phyloP scores from a whole-genome alignment of 345 rosid genomes.

The Gossypium sturtianum region DNA sequence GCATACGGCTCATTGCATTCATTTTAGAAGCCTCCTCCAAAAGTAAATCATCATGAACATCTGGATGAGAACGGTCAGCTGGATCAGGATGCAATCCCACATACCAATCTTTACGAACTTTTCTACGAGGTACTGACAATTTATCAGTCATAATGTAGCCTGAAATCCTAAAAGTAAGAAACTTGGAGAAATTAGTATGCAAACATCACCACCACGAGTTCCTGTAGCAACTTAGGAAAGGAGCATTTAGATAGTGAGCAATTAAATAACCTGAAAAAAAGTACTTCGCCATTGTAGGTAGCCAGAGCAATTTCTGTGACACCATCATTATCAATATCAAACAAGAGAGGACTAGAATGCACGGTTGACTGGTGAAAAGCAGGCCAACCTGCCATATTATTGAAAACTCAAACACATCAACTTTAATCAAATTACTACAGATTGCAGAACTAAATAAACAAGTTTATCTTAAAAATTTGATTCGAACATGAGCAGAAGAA shows the following conservation, averaged over 20 bases:
- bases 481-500: background rate
- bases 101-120: conserved; percentile 82
- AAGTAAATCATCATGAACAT: conserved; percentile 71
- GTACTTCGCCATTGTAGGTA: conserved; percentile 91
- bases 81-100: conserved; percentile 84
- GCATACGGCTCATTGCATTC: conserved; percentile 53
- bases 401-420: background rate
- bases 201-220: background rate
- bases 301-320: conserved; percentile 93
- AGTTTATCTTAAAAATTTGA: background rate
- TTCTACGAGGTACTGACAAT: conserved; percentile 85
- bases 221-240: background rate
- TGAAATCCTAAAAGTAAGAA: conserved; percentile 59
- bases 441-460: background rate
- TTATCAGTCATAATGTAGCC: conserved; percentile 97
- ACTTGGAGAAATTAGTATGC: background rate
- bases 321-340: conserved; percentile 95
- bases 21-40: conserved; percentile 54
- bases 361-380: conserved; percentile 98
- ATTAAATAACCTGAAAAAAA: conserved; percentile 74
- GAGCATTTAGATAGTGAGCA: background rate
- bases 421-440: background rate
- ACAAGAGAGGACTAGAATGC: conserved; percentile 92
- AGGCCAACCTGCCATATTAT: conserved; percentile 78
- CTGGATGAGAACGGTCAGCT: conserved; percentile 92